Conservation (phyloP, 805 yeast genomes). For the Lipomyces sp. region DNA sequence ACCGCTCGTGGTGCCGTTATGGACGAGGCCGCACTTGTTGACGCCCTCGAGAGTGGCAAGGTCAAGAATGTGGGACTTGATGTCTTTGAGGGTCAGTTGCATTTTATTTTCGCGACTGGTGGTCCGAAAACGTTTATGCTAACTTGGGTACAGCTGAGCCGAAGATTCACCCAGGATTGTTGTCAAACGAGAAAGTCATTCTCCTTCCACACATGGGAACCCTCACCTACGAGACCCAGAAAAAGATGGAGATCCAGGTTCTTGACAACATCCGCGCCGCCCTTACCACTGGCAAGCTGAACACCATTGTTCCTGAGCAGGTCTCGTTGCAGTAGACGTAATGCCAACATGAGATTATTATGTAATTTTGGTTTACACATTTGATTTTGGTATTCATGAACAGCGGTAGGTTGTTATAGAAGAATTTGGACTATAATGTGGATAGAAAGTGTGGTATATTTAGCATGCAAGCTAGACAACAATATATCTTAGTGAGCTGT, state of each 20-base stretch:
- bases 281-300: slow-evolving; percentile 68
- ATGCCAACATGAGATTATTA: background rate
- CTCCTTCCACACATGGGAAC: slow-evolving; percentile 92
- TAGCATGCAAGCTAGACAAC: too few relatives aligned
- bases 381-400: background rate
- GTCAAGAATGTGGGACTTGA: slow-evolving; percentile 64
- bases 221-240: slow-evolving; percentile 71
- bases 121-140: background rate
- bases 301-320: slow-evolving; percentile 78
- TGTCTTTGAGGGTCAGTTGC: slow-evolving; percentile 55
- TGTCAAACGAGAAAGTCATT: slow-evolving; percentile 57
- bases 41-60: slow-evolving; percentile 58
- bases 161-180: slow-evolving; percentile 58
- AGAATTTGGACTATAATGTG: background rate
- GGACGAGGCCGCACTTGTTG: slow-evolving; percentile 60
- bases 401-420: background rate
- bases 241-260: slow-evolving; percentile 79
- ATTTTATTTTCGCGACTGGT: background rate
- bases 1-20: slow-evolving; percentile 88
- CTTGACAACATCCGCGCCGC: slow-evolving; percentile 67
- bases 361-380: background rate
- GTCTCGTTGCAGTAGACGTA: slow-evolving; percentile 20
- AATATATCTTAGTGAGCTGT: too few relatives aligned
- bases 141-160: slow-evolving; percentile 53
- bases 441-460: background rate